Evolutionary conservation across 345 rosid species (phyloP), one percentile per base, ranked within the genome.

Genomic region (Brassica nigra): DNA sequence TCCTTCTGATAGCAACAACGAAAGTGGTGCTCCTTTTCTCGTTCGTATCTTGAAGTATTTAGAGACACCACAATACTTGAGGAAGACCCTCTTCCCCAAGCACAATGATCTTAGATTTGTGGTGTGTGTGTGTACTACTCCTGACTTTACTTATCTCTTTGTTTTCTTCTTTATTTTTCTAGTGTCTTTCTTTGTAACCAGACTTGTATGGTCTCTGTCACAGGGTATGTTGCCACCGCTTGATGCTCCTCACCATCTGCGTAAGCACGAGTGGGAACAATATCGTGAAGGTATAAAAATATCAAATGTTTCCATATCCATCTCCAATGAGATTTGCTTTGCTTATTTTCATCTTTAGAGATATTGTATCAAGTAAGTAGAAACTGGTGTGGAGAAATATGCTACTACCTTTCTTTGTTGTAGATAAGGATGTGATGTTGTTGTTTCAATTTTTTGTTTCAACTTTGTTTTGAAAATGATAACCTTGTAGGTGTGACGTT

Each of bases 171-270:
- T 55, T 70, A n/a, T n/a, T n/a, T n/a, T 62, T 2, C 4, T 20
- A 62, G 7, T 73, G 34, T 44, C 42, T 27, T 33, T 3, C n/a
- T n/a, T 23, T 34, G 2, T 47, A 61, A 74, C 63, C 29, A 36
- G 44, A 6, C 39, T 58, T 16, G 37, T 75, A 3, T 75, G 42
- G 8, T 80, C 16, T 37, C 8, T 16, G 3, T 14, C 1, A 66
- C 76, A 93, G 98, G 99, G 98, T 64, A 81, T 95, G 90, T 82
- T 95, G 85, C 98, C 98, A 6, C 98, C 98, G 8, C 91, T 95
- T 82, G 98, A 95, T 87, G 98, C 99, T 75, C 99, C 98, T 3
- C 98, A 93, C 75, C 97, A 95, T 87, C 57, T 95, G 75, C 97
- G 98, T 72, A 93, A 90, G 87, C 99, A 95, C 69, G 98, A 93